Base-by-base conservation (phyloP, 768 basidiomycete genomes). In the Lentinula sp. region DNA sequence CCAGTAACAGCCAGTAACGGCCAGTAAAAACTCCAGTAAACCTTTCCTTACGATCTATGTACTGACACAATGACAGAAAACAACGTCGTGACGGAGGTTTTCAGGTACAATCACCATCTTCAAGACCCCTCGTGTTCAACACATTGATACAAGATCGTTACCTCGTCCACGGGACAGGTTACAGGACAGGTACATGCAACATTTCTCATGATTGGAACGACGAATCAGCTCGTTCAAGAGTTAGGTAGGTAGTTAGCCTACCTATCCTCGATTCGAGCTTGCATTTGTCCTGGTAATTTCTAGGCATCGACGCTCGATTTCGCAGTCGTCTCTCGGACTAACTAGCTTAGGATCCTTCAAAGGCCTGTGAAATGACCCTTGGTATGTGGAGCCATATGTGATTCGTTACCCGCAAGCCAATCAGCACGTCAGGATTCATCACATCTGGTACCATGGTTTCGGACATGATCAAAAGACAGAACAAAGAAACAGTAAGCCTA, bases 401-500 rank as follows among this genome's bases (percentile, higher is more conserved):
- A 56, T 56, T 56, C 23, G 55, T 39, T 45, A 41, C 39, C 55
- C 20, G 39, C 12, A 56, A 28, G 36, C 53, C 53, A 37, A 39
- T 37, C 15, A 39, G 35, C 10, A 20, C 53, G 12, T 35, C 28
- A 28, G 28, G 53, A 51, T 51, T 6, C 12, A 52, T 52, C 35
- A 52, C 23, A 43, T 56, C 55, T 56, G 41, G 3, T 56, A 56
- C 55, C 55, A 56, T 56, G 55, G 55, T 56, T 56, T 56, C 55
- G 39, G 55, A 51, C 50, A 51, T 20, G 20, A 41, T 10, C 41
- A 23, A 53, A 37, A 37, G n/a, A n/a, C 13, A 10, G 18, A 50
- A 23, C 28, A 32, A 50, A 23, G 49, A 10, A 28, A 28, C 28
- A 28, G 49, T 15, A 16, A 3, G n/a, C 13, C n/a, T 15, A 51